Conservation (phyloP, 805 yeast genomes). For the Starmerella stigmatis region DNA sequence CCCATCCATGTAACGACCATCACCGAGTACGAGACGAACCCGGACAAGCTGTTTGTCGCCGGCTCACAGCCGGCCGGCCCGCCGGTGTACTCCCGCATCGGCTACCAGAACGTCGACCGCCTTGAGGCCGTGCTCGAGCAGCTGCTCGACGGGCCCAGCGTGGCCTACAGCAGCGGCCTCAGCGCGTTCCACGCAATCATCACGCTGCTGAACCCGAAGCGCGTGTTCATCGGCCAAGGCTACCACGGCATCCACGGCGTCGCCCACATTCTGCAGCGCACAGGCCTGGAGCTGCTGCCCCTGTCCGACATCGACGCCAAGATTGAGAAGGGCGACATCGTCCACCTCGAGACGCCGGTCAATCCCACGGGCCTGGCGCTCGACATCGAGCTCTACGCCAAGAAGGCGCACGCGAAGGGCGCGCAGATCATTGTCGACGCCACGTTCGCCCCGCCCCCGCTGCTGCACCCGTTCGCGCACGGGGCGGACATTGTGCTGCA, state of each 20-base stretch:
- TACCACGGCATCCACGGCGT: slow-evolving; percentile 80
- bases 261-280: slow-evolving; percentile 50
- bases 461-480: slow-evolving; percentile 65
- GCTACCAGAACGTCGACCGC: slow-evolving; percentile 62
- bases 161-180: slow-evolving; percentile 67
- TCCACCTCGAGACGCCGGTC: slow-evolving; percentile 65
- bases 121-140: slow-evolving; percentile 55
- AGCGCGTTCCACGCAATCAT: slow-evolving; percentile 71
- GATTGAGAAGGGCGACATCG: slow-evolving; percentile 56
- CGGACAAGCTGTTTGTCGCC: slow-evolving; percentile 41
- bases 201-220: slow-evolving; percentile 60
- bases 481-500: slow-evolving; percentile 85
- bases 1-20: slow-evolving; percentile 81
- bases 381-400: slow-evolving; percentile 54
- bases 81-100: slow-evolving; percentile 57
- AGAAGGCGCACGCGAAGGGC: slow-evolving; percentile 64
- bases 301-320: slow-evolving; percentile 34
- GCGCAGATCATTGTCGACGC: slow-evolving; percentile 71
- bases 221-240: slow-evolving; percentile 62
- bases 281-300: slow-evolving; percentile 35
- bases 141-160: slow-evolving; percentile 53
- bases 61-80: slow-evolving; percentile 26
- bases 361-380: slow-evolving; percentile 67
- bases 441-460: slow-evolving; percentile 90
- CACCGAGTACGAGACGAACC: slow-evolving; percentile 50